Conservation (phyloP, 192 early-diverging fungal species). For the Backusella liffmaniae region DNA sequence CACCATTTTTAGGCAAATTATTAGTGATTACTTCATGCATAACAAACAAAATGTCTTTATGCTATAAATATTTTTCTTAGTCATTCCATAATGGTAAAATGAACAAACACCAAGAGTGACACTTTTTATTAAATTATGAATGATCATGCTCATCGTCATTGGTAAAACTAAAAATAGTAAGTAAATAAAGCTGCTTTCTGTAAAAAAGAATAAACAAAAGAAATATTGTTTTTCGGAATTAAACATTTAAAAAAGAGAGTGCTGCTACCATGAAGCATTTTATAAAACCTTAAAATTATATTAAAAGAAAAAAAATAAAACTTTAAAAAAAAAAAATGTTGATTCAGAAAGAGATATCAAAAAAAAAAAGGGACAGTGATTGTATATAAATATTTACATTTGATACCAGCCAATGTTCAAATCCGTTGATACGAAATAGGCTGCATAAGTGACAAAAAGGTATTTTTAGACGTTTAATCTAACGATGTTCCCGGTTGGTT, state of each 20-base stretch:
- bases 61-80: background rate
- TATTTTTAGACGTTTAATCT: background rate
- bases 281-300: background rate
- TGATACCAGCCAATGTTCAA: background rate
- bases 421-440: background rate
- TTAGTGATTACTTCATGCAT: background rate
- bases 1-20: background rate
- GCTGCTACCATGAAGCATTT: background rate
- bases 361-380: no score
- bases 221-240: background rate
- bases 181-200: background rate
- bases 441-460: background rate
- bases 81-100: background rate
- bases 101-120: background rate
- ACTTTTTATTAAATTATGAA: no score
- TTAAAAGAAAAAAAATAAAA: background rate
- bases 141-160: background rate
- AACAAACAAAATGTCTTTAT: background rate
- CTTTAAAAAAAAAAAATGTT: background rate
- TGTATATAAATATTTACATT: background rate
- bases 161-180: background rate
- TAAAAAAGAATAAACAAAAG: background rate
- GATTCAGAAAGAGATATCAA: background rate
- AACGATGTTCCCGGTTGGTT: background rate
- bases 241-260: background rate